A percentile compares a stretch with the other conserved stretches of the same genome.
phyloP scores from a whole-genome alignment of 2,329 filamentous ascomycete species.

The Cladophialophora chaetospira region DNA sequence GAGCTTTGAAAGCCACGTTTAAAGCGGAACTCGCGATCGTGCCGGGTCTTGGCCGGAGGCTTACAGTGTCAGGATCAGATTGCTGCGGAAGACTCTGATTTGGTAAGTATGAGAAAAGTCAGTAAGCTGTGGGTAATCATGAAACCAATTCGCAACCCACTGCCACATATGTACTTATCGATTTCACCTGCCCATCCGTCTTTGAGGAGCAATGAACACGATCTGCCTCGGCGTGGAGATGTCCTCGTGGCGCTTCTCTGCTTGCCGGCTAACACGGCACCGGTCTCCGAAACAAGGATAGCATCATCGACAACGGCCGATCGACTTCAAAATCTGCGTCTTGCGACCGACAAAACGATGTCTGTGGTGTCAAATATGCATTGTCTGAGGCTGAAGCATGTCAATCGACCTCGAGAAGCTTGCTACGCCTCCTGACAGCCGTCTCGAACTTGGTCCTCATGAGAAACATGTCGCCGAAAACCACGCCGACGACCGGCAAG shows the following conservation, averaged over 20 bases:
- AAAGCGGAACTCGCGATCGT: too few species aligned
- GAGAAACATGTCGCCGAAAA: slow-evolving; percentile 1
- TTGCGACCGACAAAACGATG: not conserved
- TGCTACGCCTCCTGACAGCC: not conserved
- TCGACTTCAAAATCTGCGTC: slow-evolving; percentile 6
- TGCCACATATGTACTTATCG: too few species aligned
- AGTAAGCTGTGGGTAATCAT: too few species aligned
- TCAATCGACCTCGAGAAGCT: slow-evolving; percentile 2
- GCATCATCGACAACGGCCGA: not conserved
- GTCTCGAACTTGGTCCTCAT: not conserved
- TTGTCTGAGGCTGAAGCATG: slow-evolving; percentile 7
- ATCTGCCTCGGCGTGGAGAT: slow-evolving; percentile 6
- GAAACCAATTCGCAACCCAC: too few species aligned
- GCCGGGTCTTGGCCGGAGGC: too few species aligned
- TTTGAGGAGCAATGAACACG: not conserved
- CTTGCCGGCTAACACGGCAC: slow-evolving; percentile 11
- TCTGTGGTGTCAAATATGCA: slow-evolving; percentile 4
- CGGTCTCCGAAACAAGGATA: slow-evolving; percentile 3
- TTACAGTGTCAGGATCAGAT: too few species aligned
- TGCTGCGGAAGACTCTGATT: too few species aligned
- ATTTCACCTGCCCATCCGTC: too few species aligned
- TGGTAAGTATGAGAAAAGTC: too few species aligned
- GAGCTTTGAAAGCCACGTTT: too few species aligned
- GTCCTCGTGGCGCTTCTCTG: not conserved
- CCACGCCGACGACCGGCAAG: slow-evolving; percentile 3